Evolutionary conservation across 208 protist genomes (phyloP).

Genomic region (Acanthamoeba royreba): DNA sequence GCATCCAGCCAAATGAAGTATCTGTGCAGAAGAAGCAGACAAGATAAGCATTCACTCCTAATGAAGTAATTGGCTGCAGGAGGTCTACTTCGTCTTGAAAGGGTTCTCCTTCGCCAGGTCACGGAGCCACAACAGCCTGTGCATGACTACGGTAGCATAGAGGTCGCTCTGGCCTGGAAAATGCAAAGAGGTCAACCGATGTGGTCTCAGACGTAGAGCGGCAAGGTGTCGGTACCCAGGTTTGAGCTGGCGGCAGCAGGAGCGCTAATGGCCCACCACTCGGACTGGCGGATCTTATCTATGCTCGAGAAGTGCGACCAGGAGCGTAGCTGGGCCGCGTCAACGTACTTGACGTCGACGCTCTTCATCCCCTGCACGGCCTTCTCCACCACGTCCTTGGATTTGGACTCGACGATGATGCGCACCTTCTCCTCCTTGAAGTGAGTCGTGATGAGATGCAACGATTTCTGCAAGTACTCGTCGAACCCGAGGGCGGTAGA

Average conservation of each 20-base stretch:
- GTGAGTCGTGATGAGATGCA: background rate
- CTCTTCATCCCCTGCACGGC: background rate
- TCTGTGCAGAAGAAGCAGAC: background rate
- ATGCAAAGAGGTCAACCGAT: background rate
- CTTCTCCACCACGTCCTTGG: too few species aligned
- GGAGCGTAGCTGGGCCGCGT: background rate
- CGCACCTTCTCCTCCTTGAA: slow-evolving; percentile 14
- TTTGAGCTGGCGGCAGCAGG: background rate
- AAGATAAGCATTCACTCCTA: background rate
- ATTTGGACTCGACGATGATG: background rate
- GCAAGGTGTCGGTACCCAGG: background rate
- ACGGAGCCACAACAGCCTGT: background rate
- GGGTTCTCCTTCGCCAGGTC: slow-evolving; percentile 5
- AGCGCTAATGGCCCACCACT: background rate
- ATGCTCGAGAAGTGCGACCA: background rate
- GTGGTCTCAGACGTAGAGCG: background rate
- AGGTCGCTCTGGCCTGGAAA: background rate
- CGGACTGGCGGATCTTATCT: background rate
- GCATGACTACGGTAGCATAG: background rate
- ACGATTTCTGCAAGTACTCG: background rate
- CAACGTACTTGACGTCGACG: background rate
- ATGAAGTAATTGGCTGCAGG: background rate
- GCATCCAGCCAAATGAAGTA: slow-evolving; percentile 11
- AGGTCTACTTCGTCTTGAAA: slow-evolving; percentile 30
- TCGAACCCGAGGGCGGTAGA: background rate